phyloP scores from a whole-genome alignment of 768 basidiomycete genomes.

The Pulveroboletus frians region DNA sequence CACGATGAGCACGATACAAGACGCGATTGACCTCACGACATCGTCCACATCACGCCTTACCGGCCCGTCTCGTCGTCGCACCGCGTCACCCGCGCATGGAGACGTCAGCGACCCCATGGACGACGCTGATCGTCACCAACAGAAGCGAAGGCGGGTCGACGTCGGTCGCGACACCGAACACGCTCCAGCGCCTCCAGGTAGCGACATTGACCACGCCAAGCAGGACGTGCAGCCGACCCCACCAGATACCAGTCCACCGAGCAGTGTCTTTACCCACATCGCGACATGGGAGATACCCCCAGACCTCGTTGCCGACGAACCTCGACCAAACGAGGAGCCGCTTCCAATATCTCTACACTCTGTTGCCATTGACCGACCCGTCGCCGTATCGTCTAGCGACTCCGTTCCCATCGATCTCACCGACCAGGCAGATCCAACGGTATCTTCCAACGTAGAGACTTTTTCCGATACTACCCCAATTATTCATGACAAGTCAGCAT shows the following conservation, averaged over 20 bases:
- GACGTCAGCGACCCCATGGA: not conserved
- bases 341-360: not conserved
- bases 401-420: constrained; percentile 3
- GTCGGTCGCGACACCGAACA: not conserved
- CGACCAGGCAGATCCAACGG: not conserved
- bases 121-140: constrained; percentile 10
- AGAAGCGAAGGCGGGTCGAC: constrained; percentile 16
- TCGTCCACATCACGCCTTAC: not conserved
- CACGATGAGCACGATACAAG: constrained; percentile 18
- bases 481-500: not conserved
- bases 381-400: not conserved
- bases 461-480: not conserved
- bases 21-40: constrained; percentile 7
- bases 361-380: not conserved
- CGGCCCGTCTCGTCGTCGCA: not conserved
- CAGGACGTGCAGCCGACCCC: not conserved
- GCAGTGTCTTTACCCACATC: constrained; percentile 4
- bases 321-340: not conserved
- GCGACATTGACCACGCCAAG: not conserved
- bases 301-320: not conserved
- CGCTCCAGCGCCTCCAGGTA: not conserved
- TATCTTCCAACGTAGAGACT: not conserved
- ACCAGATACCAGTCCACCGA: not conserved
- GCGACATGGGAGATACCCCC: constrained; percentile 22
- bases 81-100: not conserved